Conservation (phyloP, 2,329 filamentous ascomycete genomes). For the Trichoderma sp. region DNA sequence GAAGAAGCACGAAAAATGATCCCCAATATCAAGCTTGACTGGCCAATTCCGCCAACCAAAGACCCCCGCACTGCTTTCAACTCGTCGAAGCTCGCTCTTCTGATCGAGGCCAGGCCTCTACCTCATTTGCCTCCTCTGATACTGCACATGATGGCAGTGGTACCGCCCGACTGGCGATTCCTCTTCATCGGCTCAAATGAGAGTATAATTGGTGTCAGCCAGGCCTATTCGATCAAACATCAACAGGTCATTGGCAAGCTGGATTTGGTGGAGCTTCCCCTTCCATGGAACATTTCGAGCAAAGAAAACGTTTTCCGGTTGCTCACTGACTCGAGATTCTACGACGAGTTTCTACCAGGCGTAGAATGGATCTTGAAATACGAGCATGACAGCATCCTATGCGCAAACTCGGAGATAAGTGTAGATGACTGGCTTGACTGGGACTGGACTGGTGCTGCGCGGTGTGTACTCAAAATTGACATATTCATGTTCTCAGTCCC, state of each 20-base stretch:
- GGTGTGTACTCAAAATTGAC: constrained; percentile 30
- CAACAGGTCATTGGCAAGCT: constrained; percentile 51
- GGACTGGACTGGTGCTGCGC: constrained; percentile 53
- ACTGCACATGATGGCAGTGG: constrained; percentile 55
- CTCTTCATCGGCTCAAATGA: constrained; percentile 53
- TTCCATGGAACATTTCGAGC: constrained; percentile 44
- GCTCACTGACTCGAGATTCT: constrained; percentile 51
- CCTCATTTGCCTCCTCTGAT: constrained; percentile 51
- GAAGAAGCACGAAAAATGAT: constrained; percentile 41
- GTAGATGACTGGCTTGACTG: constrained; percentile 54
- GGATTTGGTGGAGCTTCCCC: constrained; percentile 48
- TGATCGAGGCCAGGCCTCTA: constrained; percentile 52
- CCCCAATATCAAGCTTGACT: constrained; percentile 41
- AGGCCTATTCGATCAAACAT: constrained; percentile 46
- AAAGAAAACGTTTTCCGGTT: constrained; percentile 49
- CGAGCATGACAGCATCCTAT: constrained; percentile 55
- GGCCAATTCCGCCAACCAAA: constrained; percentile 28
- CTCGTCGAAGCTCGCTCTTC: constrained; percentile 51
- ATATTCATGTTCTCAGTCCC: neutral
- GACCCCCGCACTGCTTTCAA: constrained; percentile 42
- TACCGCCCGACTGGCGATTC: constrained; percentile 57
- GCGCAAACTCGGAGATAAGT: constrained; percentile 50
- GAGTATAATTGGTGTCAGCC: constrained; percentile 45
- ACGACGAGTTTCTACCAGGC: constrained; percentile 47
- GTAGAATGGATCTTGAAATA: constrained; percentile 55